phyloP scores from a whole-genome alignment of 306 rosid species.

The Arachis hypogaea region DNA sequence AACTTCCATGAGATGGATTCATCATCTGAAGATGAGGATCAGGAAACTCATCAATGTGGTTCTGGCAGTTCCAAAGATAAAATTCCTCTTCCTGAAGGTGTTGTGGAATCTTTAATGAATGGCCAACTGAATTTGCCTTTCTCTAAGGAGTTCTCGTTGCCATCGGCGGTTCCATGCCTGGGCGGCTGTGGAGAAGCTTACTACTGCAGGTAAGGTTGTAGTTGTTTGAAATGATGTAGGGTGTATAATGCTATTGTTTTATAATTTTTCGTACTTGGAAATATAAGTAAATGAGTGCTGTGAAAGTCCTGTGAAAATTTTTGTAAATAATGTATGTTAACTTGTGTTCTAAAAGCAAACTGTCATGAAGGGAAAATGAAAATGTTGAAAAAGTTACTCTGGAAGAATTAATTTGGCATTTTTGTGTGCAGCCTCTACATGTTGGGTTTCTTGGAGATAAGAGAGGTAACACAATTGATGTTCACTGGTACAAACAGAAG shows the following conservation, averaged over 20 bases:
- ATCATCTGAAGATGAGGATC: constrained; percentile 60
- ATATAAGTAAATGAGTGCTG: constrained; percentile 7
- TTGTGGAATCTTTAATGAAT: constrained; percentile 77
- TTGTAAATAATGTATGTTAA: not conserved
- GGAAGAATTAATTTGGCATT: too few species aligned
- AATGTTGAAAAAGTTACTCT: too few species aligned
- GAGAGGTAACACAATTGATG: too few species aligned
- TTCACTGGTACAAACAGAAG: too few species aligned
- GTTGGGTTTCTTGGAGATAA: too few species aligned
- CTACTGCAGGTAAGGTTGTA: constrained; percentile 73
- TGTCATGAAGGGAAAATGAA: too few species aligned
- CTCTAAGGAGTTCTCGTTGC: constrained; percentile 67
- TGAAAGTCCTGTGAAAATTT: constrained; percentile 24
- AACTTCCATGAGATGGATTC: constrained; percentile 51
- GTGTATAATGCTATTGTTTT: constrained; percentile 13
- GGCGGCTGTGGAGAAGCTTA: constrained; percentile 81
- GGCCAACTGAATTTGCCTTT: constrained; percentile 61
- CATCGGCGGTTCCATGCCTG: constrained; percentile 57
- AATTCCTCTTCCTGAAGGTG: constrained; percentile 59
- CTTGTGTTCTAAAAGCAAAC: not conserved
- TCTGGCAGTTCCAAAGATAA: constrained; percentile 54
- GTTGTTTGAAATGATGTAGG: constrained; percentile 26
- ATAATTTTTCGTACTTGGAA: not conserved
- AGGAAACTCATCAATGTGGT: constrained; percentile 40
- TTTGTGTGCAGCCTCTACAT: too few species aligned